Percentiles rank a stretch among this genome's conserved stretches.
Conservation (phyloP, 1,139 yeast genomes). For the Saccharomyces hybrid region DNA sequence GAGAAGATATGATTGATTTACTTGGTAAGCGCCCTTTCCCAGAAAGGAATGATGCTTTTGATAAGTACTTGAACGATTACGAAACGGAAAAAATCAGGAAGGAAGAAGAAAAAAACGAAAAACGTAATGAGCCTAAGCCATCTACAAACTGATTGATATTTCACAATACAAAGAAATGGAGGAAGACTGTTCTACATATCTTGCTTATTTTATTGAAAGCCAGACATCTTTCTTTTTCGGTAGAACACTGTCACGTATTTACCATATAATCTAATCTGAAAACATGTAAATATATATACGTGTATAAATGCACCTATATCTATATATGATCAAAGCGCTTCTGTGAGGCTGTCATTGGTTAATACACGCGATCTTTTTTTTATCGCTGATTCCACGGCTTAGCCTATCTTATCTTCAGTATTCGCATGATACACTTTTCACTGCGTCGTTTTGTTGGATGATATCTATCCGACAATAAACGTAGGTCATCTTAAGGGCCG, state of each 20-base stretch:
- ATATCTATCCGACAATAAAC: neutral
- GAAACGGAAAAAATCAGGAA: slow-evolving; percentile 22
- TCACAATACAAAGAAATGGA: neutral
- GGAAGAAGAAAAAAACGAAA: slow-evolving; percentile 10
- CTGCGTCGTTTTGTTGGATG: neutral
- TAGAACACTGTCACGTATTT: neutral
- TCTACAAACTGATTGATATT: neutral
- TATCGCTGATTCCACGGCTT: neutral
- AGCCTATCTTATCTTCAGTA: neutral
- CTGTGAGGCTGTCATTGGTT: neutral
- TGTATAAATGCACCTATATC: slow-evolving; percentile 1
- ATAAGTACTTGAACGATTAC: slow-evolving; percentile 52
- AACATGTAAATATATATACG: neutral
- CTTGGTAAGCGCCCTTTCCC: slow-evolving; percentile 72
- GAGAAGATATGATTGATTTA: slow-evolving; percentile 71
- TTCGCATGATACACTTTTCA: neutral
- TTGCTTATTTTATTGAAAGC: neutral
- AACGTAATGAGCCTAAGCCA: slow-evolving; percentile 1
- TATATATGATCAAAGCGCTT: neutral
- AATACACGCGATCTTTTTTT: neutral
- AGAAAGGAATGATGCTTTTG: slow-evolving; percentile 73
- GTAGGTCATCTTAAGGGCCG: neutral
- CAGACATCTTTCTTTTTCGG: neutral
- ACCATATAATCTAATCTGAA: neutral
- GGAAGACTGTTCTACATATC: neutral